These are phyloP conservation scores for Cucumis cinereus DNA, from an alignment of 306 rosid genomes.

Conservation along the genomic window DNA sequence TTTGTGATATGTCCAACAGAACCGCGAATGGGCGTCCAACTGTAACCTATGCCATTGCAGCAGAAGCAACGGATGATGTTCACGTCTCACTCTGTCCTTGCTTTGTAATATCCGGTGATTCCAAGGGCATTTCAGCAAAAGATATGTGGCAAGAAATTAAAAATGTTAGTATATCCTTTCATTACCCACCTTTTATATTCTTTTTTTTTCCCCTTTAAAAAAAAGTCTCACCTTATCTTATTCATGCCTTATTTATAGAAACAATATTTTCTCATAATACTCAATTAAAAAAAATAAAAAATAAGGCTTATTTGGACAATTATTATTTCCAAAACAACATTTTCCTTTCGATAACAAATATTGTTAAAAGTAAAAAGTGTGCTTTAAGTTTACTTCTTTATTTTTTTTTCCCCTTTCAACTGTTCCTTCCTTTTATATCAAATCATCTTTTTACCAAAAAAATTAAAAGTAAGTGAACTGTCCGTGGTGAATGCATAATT, in stretches of 20 bases:
- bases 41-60: constrained; percentile 76
- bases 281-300: neutral
- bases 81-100: constrained; percentile 70
- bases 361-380: neutral
- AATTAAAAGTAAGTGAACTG: neutral
- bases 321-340: neutral
- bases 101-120: constrained; percentile 67
- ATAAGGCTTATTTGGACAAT: neutral
- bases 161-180: constrained; percentile 28
- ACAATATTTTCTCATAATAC: neutral
- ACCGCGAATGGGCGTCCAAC: constrained; percentile 51
- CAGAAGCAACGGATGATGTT: constrained; percentile 57
- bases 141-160: constrained; percentile 87
- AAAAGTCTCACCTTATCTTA: no score
- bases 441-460: neutral
- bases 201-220: neutral
- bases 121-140: constrained; percentile 59
- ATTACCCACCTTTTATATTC: neutral
- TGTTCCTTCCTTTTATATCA: no score
- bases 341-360: neutral
- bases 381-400: neutral
- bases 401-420: no score
- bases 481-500: neutral
- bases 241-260: neutral
- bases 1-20: constrained; percentile 21